Percentiles rank a stretch among this genome's conserved stretches.
Conservation (phyloP, 306 rosid genomes). For the Dalbergia cultrata region DNA sequence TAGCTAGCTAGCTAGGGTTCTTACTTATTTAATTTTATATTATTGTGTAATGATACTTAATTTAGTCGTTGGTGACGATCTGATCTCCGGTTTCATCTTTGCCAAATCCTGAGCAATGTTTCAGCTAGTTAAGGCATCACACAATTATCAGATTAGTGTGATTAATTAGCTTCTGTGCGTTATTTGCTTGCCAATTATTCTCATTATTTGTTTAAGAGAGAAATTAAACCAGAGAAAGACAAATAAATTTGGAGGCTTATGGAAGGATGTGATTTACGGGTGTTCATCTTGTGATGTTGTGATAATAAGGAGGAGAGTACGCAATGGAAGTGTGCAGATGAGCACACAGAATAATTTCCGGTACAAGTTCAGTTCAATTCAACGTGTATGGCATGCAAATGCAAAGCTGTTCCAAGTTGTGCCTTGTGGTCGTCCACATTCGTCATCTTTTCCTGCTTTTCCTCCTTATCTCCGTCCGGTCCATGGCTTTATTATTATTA, state of each 20-base stretch:
- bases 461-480: constrained; percentile 48
- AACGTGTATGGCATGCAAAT: constrained; percentile 56
- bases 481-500: constrained; percentile 6
- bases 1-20: constrained; percentile 52
- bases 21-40: constrained; percentile 24
- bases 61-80: constrained; percentile 5
- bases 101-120: constrained; percentile 16
- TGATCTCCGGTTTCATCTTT: background rate
- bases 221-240: background rate
- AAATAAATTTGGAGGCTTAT: background rate
- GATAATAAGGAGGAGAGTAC: constrained; percentile 28
- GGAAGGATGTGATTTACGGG: background rate
- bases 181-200: constrained; percentile 3
- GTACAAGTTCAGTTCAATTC: background rate
- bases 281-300: background rate
- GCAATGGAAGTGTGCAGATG: constrained; percentile 30
- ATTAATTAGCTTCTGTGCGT: background rate
- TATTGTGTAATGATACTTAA: background rate
- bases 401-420: constrained; percentile 46
- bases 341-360: constrained; percentile 32
- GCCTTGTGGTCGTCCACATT: constrained; percentile 47
- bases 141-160: background rate
- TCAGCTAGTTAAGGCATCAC: background rate
- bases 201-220: background rate
- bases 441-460: constrained; percentile 58